Conservation (phyloP, 2,329 filamentous ascomycete genomes). For the Grosmannia clavigera region DNA sequence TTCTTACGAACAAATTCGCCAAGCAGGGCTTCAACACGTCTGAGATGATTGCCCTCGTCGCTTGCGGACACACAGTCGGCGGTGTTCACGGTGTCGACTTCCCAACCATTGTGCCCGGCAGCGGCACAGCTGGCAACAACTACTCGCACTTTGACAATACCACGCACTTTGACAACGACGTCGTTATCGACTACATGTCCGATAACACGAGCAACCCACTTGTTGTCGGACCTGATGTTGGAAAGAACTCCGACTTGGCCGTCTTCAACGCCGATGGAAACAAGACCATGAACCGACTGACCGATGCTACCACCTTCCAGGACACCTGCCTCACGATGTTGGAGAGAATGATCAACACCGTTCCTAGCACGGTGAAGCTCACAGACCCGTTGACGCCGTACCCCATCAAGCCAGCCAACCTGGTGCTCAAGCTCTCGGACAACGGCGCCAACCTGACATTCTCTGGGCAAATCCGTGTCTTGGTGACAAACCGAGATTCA, state of each 20-base stretch:
- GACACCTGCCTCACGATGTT: not conserved
- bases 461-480: not conserved
- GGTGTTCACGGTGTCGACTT: not conserved
- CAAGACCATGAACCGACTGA: not conserved
- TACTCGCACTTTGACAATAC: not conserved
- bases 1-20: not conserved
- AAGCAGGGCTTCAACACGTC: not conserved
- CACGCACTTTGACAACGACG: not conserved
- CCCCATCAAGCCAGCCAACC: not conserved
- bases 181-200: not conserved
- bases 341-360: not conserved
- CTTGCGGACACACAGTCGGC: not conserved
- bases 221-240: not conserved
- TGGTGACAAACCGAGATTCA: not conserved
- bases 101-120: not conserved
- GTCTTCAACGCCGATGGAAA: not conserved
- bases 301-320: not conserved
- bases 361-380: not conserved
- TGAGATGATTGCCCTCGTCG: not conserved
- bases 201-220: not conserved
- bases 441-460: not conserved
- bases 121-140: not conserved
- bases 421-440: not conserved
- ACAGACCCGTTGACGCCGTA: not conserved
- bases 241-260: not conserved